phyloP scores from a whole-genome alignment of 805 yeast species.

The Ogataea wickerhamii region DNA sequence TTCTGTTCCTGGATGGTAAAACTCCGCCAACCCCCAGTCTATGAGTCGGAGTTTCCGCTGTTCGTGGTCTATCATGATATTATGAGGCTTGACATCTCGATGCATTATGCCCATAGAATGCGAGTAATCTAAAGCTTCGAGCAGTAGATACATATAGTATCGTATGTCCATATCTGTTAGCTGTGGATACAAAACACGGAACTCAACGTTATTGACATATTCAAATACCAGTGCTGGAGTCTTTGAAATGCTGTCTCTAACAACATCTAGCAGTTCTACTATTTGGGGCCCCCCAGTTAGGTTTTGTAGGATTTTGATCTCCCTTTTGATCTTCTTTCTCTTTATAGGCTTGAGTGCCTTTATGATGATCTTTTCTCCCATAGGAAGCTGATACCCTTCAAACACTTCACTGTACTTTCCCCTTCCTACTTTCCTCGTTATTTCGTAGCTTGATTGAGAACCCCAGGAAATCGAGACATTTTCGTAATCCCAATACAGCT shows the following conservation, averaged over 20 bases:
- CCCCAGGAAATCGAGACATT: conserved; percentile 63
- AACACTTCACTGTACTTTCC: conserved; percentile 97
- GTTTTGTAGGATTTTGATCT: conserved; percentile 82
- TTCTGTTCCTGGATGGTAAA: conserved; percentile 84
- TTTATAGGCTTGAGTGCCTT: conserved; percentile 92
- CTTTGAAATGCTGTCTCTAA: conserved; percentile 72
- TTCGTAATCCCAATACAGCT: conserved; percentile 85
- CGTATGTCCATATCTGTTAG: conserved; percentile 73
- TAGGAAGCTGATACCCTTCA: conserved; percentile 69
- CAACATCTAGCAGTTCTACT: conserved; percentile 72
- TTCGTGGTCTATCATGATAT: conserved; percentile 88
- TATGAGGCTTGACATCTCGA: conserved; percentile 93
- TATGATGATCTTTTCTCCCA: conserved; percentile 67
- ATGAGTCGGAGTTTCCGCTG: conserved; percentile 69
- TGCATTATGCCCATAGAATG: conserved; percentile 97
- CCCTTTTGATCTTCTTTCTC: conserved; percentile 86
- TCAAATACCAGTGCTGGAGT: conserved; percentile 89
- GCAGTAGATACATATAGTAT: conserved; percentile 74
- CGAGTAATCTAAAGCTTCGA: conserved; percentile 81
- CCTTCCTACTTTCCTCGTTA: conserved; percentile 79
- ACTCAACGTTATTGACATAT: conserved; percentile 77
- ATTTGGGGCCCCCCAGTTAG: conserved; percentile 83
- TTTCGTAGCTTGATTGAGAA: conserved; percentile 51
- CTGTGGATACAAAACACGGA: conserved; percentile 75
- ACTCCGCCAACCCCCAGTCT: conserved; percentile 96